Evolutionary conservation across 495 filamentous ascomycete species (phyloP).

Genomic region (Penicillium desertorum): DNA sequence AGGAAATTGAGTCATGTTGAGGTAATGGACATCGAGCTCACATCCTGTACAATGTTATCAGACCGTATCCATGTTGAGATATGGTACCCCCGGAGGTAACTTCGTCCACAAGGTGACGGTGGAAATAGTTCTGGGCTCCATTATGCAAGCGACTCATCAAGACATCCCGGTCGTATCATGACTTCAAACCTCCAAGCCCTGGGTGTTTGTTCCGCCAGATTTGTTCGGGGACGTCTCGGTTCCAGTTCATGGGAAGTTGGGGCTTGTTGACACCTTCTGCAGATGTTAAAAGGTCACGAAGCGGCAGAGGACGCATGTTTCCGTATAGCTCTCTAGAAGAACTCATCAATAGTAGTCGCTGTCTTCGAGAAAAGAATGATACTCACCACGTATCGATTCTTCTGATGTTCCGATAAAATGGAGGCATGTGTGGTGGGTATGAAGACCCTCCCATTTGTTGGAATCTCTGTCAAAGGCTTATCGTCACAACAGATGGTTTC

Average conservation of each 20-base stretch:
- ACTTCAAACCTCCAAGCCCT: too few species aligned
- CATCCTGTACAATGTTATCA: neutral
- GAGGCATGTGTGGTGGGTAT: neutral
- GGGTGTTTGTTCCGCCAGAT: neutral
- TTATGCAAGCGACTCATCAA: neutral
- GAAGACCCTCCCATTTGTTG: neutral
- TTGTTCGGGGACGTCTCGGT: neutral
- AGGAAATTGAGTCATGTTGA: neutral
- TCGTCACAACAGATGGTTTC: neutral
- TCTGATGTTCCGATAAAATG: neutral
- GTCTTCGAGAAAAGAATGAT: neutral
- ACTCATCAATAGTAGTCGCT: neutral
- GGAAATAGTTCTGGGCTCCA: neutral
- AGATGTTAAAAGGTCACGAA: neutral
- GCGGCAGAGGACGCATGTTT: neutral
- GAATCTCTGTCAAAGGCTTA: neutral
- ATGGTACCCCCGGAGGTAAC: neutral
- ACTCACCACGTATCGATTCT: neutral
- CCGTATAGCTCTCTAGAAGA: neutral
- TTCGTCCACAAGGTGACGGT: neutral
- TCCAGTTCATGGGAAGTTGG: neutral
- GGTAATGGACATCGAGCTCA: neutral
- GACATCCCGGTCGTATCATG: neutral
- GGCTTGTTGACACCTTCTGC: neutral
- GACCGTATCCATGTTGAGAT: neutral